Percentiles rank a stretch among this genome's conserved stretches.
These are phyloP conservation scores for Pseudoturritis turrita DNA, from an alignment of 345 rosid species.

Conservation along the genomic window DNA sequence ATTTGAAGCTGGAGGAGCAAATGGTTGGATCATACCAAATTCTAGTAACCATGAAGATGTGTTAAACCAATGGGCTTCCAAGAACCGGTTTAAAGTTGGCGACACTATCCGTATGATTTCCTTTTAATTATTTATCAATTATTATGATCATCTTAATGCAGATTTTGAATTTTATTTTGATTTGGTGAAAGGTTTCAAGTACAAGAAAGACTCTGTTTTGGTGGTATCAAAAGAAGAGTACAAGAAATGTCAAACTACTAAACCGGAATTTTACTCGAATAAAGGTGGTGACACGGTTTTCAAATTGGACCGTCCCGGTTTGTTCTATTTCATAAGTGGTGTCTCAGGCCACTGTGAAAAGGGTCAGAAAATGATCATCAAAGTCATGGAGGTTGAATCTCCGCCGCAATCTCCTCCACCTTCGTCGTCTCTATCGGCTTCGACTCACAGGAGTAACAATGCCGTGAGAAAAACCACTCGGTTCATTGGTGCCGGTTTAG, in stretches of 20 bases:
- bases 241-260: slow-evolving; percentile 40
- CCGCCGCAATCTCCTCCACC: slow-evolving; percentile 13
- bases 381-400: slow-evolving; percentile 41
- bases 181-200: slow-evolving; percentile 34
- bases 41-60: slow-evolving; percentile 33
- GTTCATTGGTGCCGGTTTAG: slow-evolving; percentile 2
- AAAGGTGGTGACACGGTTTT: slow-evolving; percentile 37
- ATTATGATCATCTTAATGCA: background rate
- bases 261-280: slow-evolving; percentile 47
- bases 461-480: background rate
- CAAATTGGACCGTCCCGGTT: slow-evolving; percentile 34
- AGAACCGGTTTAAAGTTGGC: slow-evolving; percentile 51
- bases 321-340: slow-evolving; percentile 52
- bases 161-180: background rate
- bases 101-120: slow-evolving; percentile 51
- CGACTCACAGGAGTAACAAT: background rate
- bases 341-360: slow-evolving; percentile 46
- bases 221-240: slow-evolving; percentile 49
- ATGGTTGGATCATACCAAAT: slow-evolving; percentile 61
- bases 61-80: slow-evolving; percentile 72
- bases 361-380: slow-evolving; percentile 55
- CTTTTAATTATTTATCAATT: background rate
- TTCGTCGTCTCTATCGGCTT: background rate
- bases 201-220: slow-evolving; percentile 47
- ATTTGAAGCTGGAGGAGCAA: slow-evolving; percentile 48